A percentile compares a stretch with the other conserved stretches of the same genome.
These are phyloP conservation scores for Lactarius pseudohatsudake DNA, from an alignment of 768 basidiomycete species.

Conservation along the genomic window DNA sequence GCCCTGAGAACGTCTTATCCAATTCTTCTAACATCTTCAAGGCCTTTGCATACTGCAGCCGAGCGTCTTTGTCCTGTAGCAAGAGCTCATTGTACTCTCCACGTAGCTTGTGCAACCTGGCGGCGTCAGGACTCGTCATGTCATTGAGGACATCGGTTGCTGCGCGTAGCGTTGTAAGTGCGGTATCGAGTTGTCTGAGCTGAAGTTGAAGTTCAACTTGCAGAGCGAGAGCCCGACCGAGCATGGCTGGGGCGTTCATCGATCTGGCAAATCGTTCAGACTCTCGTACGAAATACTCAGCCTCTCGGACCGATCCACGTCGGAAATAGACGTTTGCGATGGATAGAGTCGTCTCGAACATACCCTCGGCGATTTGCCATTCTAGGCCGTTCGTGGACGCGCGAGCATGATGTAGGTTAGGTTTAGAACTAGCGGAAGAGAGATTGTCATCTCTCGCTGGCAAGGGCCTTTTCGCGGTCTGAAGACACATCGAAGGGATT, in stretches of 20 bases:
- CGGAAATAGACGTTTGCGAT: constrained; percentile 62
- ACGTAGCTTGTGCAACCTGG: constrained; percentile 54
- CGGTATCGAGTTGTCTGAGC: constrained; percentile 58
- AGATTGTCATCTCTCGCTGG: constrained; percentile 35
- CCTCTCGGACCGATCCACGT: constrained; percentile 81
- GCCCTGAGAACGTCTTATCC: constrained; percentile 50
- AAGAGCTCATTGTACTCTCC: constrained; percentile 52
- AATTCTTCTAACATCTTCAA: constrained; percentile 61
- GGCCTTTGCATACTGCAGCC: constrained; percentile 54
- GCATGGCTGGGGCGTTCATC: constrained; percentile 62
- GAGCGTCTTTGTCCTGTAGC: constrained; percentile 47
- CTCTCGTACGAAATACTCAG: constrained; percentile 80
- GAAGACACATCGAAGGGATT: constrained; percentile 60
- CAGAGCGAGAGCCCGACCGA: constrained; percentile 62
- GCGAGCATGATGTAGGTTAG: constrained; percentile 29
- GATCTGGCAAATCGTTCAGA: constrained; percentile 71
- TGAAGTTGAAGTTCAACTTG: constrained; percentile 71
- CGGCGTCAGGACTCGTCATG: constrained; percentile 55
- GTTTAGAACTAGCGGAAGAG: constrained; percentile 28
- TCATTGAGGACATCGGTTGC: constrained; percentile 49
- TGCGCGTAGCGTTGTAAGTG: constrained; percentile 50
- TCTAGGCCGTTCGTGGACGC: constrained; percentile 56
- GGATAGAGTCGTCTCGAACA: constrained; percentile 64
- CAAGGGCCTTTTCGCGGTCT: constrained; percentile 43
- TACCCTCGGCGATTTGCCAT: constrained; percentile 74